Evolutionary conservation across 2,329 filamentous ascomycete species (phyloP).

Genomic region (Aspergillus neotritici): DNA sequence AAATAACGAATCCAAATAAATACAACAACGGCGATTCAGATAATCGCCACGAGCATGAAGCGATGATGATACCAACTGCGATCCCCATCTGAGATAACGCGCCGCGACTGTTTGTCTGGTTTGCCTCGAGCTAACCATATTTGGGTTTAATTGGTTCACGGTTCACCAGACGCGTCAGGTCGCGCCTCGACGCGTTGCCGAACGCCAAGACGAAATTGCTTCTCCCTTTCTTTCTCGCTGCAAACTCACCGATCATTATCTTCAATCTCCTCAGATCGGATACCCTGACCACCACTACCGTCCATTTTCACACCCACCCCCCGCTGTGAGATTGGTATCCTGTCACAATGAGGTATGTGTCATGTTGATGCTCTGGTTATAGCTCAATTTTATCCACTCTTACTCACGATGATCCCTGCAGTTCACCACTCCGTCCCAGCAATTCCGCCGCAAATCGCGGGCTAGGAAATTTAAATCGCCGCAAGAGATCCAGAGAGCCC

Average conservation of each 20-base stretch:
- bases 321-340: conserved; percentile 2
- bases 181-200: conserved; percentile 15
- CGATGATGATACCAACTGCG: not conserved
- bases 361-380: conserved; percentile 2
- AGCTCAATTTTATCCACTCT: conserved; percentile 5
- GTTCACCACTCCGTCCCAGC: conserved; percentile 75
- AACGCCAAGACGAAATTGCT: conserved; percentile 16
- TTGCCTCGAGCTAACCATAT: conserved; percentile 24
- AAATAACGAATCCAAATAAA: not conserved
- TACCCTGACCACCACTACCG: too few relatives aligned
- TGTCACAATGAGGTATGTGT: conserved; percentile 30
- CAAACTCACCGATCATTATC: not conserved
- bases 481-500: conserved; percentile 61
- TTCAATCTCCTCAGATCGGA: too few relatives aligned
- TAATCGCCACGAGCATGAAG: not conserved
- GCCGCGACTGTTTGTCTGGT: conserved; percentile 24
- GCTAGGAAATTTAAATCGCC: conserved; percentile 45
- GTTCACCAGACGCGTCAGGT: conserved; percentile 18
- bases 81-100: conserved; percentile 3
- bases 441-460: conserved; percentile 81
- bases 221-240: conserved; percentile 9
- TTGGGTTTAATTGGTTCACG: conserved; percentile 29
- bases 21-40: too few relatives aligned
- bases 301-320: too few relatives aligned
- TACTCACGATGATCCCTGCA: conserved; percentile 32